Evolutionary conservation across 306 rosid species (phyloP), one percentile per base, ranked within the genome.

Genomic region (Vigna angularis): DNA sequence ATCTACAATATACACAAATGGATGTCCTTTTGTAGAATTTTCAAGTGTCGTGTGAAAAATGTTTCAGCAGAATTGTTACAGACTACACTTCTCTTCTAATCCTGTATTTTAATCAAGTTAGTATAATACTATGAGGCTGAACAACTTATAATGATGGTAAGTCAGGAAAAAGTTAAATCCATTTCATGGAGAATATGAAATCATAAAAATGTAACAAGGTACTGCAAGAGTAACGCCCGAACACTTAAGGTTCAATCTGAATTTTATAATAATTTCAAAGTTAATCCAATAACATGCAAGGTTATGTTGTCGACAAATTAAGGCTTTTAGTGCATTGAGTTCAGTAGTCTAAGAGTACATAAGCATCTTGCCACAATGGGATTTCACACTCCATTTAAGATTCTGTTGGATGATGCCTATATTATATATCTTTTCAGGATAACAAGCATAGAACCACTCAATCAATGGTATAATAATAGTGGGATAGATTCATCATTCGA

Each of bases 131-230:
- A 62, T 1, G 13, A 16, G 14, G 24, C 24, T 11, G 3, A 7
- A 59, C 14, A 2, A 9, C 14, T 69, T 47, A 30, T 16, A 10
- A 17, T 1, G 6, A 24, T 50, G 20, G 15, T 28, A 14, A 15
- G 73, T 44, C n/a, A 10, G 73, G 73, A 47, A 28, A 28, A 13
- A 28, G 50, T 48, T 48, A 69, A 48, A 49, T 48, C 26, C 16
- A 16, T 48, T 7, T 17, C 34, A 2, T 30, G 75, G 63, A 52
- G 28, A 26, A 26, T n/a, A 50, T 32, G 75, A 48, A 52, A 71
- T 71, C 50, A 6, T 36, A 17, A 70, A 49, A 47, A 4, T 68
- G 42, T 45, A 47, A 6, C 13, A 68, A 6, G 18, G 22, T 44
- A 44, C 15, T 44, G 2, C 48, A 15, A 47, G 26, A 47, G 18